Conservation (phyloP, 352 stramenopile genomes). For the Globisporangium canariense region DNA sequence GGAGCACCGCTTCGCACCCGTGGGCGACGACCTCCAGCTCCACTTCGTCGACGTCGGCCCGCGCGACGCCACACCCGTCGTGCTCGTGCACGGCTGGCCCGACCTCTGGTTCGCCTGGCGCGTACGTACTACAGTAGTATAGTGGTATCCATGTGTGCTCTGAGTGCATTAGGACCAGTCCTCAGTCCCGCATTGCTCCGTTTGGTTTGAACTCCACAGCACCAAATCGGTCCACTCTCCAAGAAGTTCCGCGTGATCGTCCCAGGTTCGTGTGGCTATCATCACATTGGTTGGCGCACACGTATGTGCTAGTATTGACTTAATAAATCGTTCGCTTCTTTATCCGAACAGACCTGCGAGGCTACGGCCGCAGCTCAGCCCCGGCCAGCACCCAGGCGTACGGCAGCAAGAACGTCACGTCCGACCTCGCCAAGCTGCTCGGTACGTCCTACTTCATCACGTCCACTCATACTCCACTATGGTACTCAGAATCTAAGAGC, state of each 20-base stretch:
- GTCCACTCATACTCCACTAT: slow-evolving; percentile 33
- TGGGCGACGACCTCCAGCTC: slow-evolving; percentile 16
- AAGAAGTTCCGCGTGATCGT: slow-evolving; percentile 56
- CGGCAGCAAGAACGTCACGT: slow-evolving; percentile 44
- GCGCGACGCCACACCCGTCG: slow-evolving; percentile 36
- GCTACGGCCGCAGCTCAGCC: slow-evolving; percentile 45
- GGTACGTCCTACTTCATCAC: slow-evolving; percentile 16
- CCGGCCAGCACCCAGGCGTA: slow-evolving; percentile 37
- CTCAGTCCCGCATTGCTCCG: slow-evolving; percentile 6
- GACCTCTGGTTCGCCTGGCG: slow-evolving; percentile 63
- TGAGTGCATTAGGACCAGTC: background rate
- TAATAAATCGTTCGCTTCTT: background rate
- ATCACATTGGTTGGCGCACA: background rate
- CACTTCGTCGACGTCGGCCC: slow-evolving; percentile 48
- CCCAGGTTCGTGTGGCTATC: slow-evolving; percentile 9
- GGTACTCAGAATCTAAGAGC: background rate
- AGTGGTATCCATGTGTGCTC: background rate
- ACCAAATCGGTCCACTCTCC: slow-evolving; percentile 48
- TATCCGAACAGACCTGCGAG: slow-evolving; percentile 30
- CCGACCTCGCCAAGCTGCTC: slow-evolving; percentile 37
- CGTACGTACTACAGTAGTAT: slow-evolving; percentile 18
- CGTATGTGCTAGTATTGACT: background rate
- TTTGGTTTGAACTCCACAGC: slow-evolving; percentile 15
- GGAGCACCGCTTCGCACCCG: slow-evolving; percentile 14
- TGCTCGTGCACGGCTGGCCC: slow-evolving; percentile 64